Evolutionary conservation across 2,329 filamentous ascomycete species (phyloP), one percentile per base, ranked within the genome.

Genomic region (Harringtonia aguacate): DNA sequence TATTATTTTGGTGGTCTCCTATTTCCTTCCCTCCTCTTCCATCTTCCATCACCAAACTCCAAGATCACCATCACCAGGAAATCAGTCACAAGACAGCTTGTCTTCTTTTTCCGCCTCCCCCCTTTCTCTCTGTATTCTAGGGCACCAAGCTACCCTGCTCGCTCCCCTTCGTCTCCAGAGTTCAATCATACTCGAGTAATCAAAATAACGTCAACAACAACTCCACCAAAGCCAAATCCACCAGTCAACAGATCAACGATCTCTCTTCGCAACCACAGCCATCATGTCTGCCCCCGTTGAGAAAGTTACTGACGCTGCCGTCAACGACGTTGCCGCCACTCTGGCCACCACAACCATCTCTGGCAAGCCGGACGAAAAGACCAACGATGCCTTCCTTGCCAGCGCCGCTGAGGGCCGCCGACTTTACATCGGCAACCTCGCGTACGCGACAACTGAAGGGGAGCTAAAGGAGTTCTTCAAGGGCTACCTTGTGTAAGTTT

Each of bases 381-480:
- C 84, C 70, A 84, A 86, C 65, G 88, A 95, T 68, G 88, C 89
- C 67, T 88, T 92, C 64, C 83, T 92, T 68, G 87, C 88, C 72
- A 95, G 88, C 74, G 92, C 92, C 69, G 89, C 90, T 70, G 92
- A 98, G 78, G 90, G 92, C 69, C 87, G 92, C 76, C 87, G 92
- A 75, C 84, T 98, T 62, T 98, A 98, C 76, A 97, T 98, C 76
- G 92, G 92, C 77, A 98, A 98, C 79, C 86, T 98, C 81, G 92
- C 92, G 63, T 98, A 98, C 70, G 89, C 90, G 83, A 97, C 92
- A 82, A 95, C 88, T 69, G 92, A 97, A 86, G 92, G 86, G 84
- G 88, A 95, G 83, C 87, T 98, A 79, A 95, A 94, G 79, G 86
- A 92, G 61, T 98, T 98, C 80, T 98, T 98, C 84, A 90, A 92